These are phyloP conservation scores for Eragrostis tef DNA, from an alignment of 202 grass and related monocot genomes.

Conservation along the genomic window DNA sequence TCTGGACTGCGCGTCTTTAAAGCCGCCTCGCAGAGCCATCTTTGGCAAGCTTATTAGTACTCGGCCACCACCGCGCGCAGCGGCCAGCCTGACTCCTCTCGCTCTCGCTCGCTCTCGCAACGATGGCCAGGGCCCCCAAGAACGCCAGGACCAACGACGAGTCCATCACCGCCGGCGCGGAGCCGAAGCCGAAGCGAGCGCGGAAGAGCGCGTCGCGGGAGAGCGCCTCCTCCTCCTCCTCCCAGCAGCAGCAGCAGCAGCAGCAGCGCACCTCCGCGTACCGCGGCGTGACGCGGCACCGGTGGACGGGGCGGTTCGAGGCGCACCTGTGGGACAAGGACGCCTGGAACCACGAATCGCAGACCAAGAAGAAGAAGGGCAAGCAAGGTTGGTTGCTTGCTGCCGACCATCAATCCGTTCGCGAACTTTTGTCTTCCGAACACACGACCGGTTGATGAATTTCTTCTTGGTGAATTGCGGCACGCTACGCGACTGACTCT, in stretches of 20 bases:
- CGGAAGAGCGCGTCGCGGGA: slow-evolving; percentile 53
- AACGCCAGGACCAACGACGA: not conserved
- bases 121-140: slow-evolving; percentile 53
- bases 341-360: slow-evolving; percentile 57
- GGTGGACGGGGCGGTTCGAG: slow-evolving; percentile 91
- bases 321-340: slow-evolving; percentile 91
- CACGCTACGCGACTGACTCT: slow-evolving; percentile 2
- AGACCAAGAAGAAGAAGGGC: slow-evolving; percentile 89
- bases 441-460: not conserved
- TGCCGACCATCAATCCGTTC: no score
- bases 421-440: no score
- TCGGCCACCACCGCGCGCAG: not conserved
- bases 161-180: no score
- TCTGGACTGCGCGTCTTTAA: slow-evolving; percentile 3
- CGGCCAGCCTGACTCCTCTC: not conserved
- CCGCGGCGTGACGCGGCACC: slow-evolving; percentile 82
- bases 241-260: no score
- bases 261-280: slow-evolving; percentile 67
- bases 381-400: slow-evolving; percentile 84
- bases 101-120: no score
- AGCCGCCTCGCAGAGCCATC: slow-evolving; percentile 9
- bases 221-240: slow-evolving; percentile 40
- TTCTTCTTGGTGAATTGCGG: not conserved
- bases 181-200: slow-evolving; percentile 54
- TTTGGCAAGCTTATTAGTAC: no score